Base-by-base conservation (phyloP, 208 protist genomes). In the Trypanosoma theileri region DNA sequence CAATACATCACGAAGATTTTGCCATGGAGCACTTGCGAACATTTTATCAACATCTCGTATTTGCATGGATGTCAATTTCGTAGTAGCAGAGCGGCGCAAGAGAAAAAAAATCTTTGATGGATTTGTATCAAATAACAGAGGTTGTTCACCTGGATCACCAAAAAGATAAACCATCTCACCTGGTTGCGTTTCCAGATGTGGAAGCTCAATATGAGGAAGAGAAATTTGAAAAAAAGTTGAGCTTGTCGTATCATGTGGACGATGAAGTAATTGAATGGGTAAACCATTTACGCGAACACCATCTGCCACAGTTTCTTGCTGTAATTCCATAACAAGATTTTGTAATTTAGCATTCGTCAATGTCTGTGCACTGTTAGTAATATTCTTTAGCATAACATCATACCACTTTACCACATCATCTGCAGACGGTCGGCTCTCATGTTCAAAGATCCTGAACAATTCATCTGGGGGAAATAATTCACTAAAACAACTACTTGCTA, bases 391-490 rank as follows among this genome's bases (percentile, higher is more conserved):
- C 55, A 61, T 56, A 11, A 40, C 53, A 48, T 91, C 85, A 45
- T 85, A 88, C 85, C 85, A 91, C 56, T 63, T 66, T 6, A 12
- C 64, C 17, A 75, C 59, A 10, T 67, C 73, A 22, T 81, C 69
- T n/a, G 48, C 70, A 31, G 45, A 61, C 10, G 65, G 66, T 66
- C 85, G 82, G 17, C 22, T 65, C 61, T 71, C 77, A n/a, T 80
- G 55, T 22, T 85, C 73, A 31, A 88, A 81, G 12, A 66, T 65
- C 14, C 52, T 56, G 41, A 24, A 22, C 6, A 77, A 24, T 13
- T 77, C 63, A 19, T 71, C 55, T 17, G 52, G 4, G 14, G 26
- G 8, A 71, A 71, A 54, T 17, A 70, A 22, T 26, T 66, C 52
- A 24, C 59, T 22, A 64, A 71, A 66, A 35, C 35, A 68, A 24